Percentiles rank a stretch among this genome's conserved stretches.
Evolutionary conservation across 1,139 yeast species (phyloP).

Genomic region (Protomyces inundatus): DNA sequence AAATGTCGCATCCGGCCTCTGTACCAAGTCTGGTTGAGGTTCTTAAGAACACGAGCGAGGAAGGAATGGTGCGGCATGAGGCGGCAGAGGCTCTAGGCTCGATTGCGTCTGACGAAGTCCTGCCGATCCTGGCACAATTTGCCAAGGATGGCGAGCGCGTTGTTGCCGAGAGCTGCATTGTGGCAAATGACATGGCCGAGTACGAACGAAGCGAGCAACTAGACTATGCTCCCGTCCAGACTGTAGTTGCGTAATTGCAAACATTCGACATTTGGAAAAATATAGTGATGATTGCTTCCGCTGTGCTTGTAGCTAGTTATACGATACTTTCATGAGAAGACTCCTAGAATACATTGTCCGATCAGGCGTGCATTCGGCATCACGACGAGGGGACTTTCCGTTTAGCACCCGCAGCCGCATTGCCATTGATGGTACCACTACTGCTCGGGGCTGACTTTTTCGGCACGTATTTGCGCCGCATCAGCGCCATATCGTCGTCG

Average conservation of each 20-base stretch:
- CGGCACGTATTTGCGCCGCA: constrained; percentile 1
- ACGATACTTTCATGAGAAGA: not conserved
- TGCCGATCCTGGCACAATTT: constrained; percentile 76
- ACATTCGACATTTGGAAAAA: not conserved
- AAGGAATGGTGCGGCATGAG: constrained; percentile 98
- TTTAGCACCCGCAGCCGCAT: not conserved
- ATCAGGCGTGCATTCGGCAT: too few species aligned
- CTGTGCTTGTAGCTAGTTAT: too few species aligned
- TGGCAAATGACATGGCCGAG: constrained; percentile 96
- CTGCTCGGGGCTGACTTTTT: not conserved
- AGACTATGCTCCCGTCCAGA: constrained; percentile 52
- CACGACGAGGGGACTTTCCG: not conserved
- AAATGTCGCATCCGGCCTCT: constrained; percentile 86
- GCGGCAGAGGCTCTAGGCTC: constrained; percentile 98
- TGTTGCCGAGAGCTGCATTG: constrained; percentile 92
- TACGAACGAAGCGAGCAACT: constrained; percentile 82
- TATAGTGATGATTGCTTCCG: not conserved
- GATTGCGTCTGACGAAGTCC: constrained; percentile 92
- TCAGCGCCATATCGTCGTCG: constrained; percentile 15
- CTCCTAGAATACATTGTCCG: not conserved
- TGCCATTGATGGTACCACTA: not conserved
- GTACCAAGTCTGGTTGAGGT: constrained; percentile 84
- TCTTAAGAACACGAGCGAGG: constrained; percentile 69
- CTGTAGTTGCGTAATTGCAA: not conserved
- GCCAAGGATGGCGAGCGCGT: constrained; percentile 78